Conservation (phyloP, 306 rosid species). For the Acacia confusa region DNA sequence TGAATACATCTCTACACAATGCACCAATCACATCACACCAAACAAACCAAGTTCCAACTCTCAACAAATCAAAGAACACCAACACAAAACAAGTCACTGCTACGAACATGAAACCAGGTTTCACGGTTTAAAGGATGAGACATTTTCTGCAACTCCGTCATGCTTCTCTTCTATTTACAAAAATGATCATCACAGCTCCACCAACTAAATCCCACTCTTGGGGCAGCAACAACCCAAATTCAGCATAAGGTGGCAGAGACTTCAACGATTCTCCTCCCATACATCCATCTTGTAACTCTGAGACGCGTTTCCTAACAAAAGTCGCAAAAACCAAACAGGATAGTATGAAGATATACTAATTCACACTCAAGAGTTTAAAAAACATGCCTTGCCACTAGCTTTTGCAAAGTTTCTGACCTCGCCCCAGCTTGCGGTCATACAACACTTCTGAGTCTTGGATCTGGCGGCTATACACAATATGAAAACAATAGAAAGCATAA, state of each 20-base stretch:
- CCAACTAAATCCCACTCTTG: constrained; percentile 14
- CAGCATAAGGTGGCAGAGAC: constrained; percentile 24
- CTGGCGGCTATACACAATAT: constrained; percentile 53
- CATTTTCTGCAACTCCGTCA: constrained; percentile 28
- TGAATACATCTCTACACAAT: constrained; percentile 31
- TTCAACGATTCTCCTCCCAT: constrained; percentile 25
- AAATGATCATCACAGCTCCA: constrained; percentile 23
- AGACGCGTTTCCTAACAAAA: constrained; percentile 51
- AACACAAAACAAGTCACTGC: constrained; percentile 29
- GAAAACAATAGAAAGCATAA: constrained; percentile 33
- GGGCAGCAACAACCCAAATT: constrained; percentile 18
- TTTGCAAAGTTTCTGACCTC: constrained; percentile 58
- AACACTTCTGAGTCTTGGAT: constrained; percentile 41
- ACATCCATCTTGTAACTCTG: constrained; percentile 28
- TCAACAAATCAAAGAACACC: constrained; percentile 13
- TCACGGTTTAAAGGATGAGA: constrained; percentile 25
- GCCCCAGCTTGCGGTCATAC: constrained; percentile 50
- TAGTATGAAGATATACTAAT: constrained; percentile 61
- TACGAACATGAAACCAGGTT: constrained; percentile 29
- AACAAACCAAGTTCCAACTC: constrained; percentile 34
- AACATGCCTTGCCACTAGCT: constrained; percentile 51
- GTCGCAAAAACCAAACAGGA: constrained; percentile 48
- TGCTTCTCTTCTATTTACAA: constrained; percentile 38
- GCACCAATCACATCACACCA: constrained; percentile 26
- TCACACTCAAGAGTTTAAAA: constrained; percentile 16